These are phyloP conservation scores for Elongisporangium undulatum DNA, from an alignment of 352 stramenopile genomes.

Conservation along the genomic window DNA sequence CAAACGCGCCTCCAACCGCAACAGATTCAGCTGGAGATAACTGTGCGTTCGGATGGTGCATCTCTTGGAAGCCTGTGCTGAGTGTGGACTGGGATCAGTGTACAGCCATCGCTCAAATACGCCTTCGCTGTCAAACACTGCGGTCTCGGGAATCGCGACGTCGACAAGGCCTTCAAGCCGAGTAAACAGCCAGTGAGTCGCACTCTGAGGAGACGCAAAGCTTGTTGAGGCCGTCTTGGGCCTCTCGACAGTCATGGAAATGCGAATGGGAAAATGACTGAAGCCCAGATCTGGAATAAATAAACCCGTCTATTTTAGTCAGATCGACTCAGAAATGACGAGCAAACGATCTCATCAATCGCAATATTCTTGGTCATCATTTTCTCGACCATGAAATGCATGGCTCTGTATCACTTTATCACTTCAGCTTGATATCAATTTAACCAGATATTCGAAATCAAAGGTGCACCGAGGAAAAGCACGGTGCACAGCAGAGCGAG, in stretches of 20 bases:
- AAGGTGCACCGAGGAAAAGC: too few species aligned
- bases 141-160: constrained; percentile 28
- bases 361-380: not conserved
- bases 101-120: constrained; percentile 31
- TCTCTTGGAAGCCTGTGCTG: not conserved
- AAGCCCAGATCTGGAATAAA: not conserved
- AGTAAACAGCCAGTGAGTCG: constrained; percentile 31
- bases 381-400: too few species aligned
- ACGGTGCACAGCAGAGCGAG: too few species aligned
- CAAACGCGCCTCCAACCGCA: constrained; percentile 30
- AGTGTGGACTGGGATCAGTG: not conserved
- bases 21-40: constrained; percentile 25
- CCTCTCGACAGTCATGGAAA: not conserved
- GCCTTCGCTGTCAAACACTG: constrained; percentile 36
- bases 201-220: constrained; percentile 7
- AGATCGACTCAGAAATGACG: not conserved
- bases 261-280: not conserved
- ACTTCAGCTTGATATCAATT: too few species aligned
- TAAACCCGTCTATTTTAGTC: not conserved
- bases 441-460: too few species aligned
- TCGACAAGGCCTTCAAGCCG: constrained; percentile 15
- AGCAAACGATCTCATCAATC: not conserved
- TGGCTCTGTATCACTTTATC: too few species aligned
- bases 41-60: constrained; percentile 5
- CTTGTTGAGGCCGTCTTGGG: not conserved